Conservation (phyloP, 2,329 filamentous ascomycete genomes). For the Nigrograna mackinnonii region DNA sequence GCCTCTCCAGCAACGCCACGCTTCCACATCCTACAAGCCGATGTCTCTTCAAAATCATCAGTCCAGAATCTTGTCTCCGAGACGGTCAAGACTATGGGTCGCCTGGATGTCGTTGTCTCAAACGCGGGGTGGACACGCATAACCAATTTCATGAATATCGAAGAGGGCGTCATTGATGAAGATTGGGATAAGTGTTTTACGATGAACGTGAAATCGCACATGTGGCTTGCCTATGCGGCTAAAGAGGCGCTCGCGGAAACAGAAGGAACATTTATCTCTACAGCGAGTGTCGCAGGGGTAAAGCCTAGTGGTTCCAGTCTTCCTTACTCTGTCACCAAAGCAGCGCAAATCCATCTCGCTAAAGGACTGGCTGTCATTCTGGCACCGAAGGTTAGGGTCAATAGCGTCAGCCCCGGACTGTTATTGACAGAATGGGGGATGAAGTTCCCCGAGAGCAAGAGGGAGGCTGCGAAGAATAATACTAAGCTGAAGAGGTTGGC, state of each 20-base stretch:
- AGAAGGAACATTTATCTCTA: slow-evolving; percentile 66
- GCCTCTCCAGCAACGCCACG: slow-evolving; percentile 32
- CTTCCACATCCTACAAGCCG: slow-evolving; percentile 50
- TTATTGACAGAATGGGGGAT: slow-evolving; percentile 62
- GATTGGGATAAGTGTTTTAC: slow-evolving; percentile 70
- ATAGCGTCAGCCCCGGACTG: slow-evolving; percentile 67
- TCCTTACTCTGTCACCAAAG: slow-evolving; percentile 79
- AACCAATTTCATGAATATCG: slow-evolving; percentile 60
- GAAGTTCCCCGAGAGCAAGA: slow-evolving; percentile 51
- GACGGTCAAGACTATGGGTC: slow-evolving; percentile 49
- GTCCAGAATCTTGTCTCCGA: slow-evolving; percentile 49
- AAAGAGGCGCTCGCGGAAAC: slow-evolving; percentile 62
- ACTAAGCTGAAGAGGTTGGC: slow-evolving; percentile 56
- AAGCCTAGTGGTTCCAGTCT: slow-evolving; percentile 66
- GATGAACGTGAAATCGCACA: slow-evolving; percentile 60
- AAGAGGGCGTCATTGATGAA: slow-evolving; percentile 60
- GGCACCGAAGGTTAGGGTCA: slow-evolving; percentile 65
- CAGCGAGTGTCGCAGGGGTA: slow-evolving; percentile 67
- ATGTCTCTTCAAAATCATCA: slow-evolving; percentile 47
- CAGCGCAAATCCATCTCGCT: slow-evolving; percentile 70
- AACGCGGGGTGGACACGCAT: slow-evolving; percentile 67
- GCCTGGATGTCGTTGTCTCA: slow-evolving; percentile 51
- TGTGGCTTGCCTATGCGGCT: slow-evolving; percentile 60
- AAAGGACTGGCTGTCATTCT: slow-evolving; percentile 66
- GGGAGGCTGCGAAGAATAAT: slow-evolving; percentile 45